phyloP scores from a whole-genome alignment of 2,329 filamentous ascomycete species.

The Ophiostoma montium region DNA sequence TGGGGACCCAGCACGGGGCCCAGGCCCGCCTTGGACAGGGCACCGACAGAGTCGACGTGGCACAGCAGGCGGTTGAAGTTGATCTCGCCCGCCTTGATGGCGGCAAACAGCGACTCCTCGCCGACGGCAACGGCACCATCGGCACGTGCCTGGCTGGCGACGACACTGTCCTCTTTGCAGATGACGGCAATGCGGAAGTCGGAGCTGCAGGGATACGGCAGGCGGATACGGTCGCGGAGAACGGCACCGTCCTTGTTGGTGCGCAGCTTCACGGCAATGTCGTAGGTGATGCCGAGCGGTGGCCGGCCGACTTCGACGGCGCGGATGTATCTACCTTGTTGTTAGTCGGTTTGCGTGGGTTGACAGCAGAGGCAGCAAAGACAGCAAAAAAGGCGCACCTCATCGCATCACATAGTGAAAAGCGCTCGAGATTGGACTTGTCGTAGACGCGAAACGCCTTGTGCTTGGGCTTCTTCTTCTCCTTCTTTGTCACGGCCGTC shows the following conservation, averaged over 20 bases:
- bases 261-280: constrained; percentile 68
- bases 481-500: constrained; percentile 34
- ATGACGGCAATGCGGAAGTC: constrained; percentile 84
- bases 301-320: constrained; percentile 80
- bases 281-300: constrained; percentile 68
- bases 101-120: constrained; percentile 72
- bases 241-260: constrained; percentile 77
- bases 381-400: no score
- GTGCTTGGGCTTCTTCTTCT: constrained; percentile 44
- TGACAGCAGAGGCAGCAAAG: background rate
- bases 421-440: constrained; percentile 55
- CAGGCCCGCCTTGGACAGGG: constrained; percentile 67
- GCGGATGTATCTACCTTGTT: constrained; percentile 67
- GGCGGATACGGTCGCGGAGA: constrained; percentile 71
- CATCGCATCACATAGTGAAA: constrained; percentile 83
- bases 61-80: constrained; percentile 84
- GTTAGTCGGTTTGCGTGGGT: background rate
- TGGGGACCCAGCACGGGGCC: constrained; percentile 74
- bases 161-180: constrained; percentile 64
- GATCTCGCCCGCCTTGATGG: constrained; percentile 58
- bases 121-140: constrained; percentile 75
- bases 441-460: constrained; percentile 55
- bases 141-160: constrained; percentile 57
- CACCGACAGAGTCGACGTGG: constrained; percentile 62
- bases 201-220: constrained; percentile 81